Evolutionary conservation across 768 basidiomycete genomes (phyloP).

Genomic region (Tricholoma hemisulphureum): DNA sequence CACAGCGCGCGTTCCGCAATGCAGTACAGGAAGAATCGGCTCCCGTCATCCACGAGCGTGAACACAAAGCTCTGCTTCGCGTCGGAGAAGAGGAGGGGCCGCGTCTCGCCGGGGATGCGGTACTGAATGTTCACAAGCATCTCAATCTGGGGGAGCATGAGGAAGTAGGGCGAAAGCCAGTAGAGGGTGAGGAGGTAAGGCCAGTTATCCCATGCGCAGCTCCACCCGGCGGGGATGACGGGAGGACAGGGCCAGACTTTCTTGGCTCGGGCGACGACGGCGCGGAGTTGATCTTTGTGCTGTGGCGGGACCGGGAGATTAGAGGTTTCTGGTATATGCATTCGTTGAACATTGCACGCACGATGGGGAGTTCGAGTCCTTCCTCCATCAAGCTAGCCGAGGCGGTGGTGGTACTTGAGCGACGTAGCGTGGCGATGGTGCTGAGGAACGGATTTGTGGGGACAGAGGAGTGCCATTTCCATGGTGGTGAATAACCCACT

Average conservation of each 20-base stretch:
- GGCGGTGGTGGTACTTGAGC: background rate
- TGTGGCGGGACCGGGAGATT: background rate
- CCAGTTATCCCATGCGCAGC: constrained; percentile 29
- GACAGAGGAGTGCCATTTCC: too few relatives aligned
- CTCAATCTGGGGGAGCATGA: constrained; percentile 36
- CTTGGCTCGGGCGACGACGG: constrained; percentile 18
- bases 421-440: too few relatives aligned
- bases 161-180: constrained; percentile 34
- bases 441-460: too few relatives aligned
- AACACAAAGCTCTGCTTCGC: constrained; percentile 21
- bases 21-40: constrained; percentile 19
- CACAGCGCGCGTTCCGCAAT: constrained; percentile 5
- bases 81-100: constrained; percentile 31
- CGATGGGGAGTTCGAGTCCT: background rate
- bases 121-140: constrained; percentile 33
- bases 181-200: constrained; percentile 30
- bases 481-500: too few relatives aligned
- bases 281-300: constrained; percentile 1
- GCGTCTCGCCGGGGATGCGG: constrained; percentile 30
- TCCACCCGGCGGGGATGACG: constrained; percentile 29
- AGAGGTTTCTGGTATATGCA: background rate
- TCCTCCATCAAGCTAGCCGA: background rate
- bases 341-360: background rate
- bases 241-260: constrained; percentile 25
- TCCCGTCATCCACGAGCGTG: constrained; percentile 16